These are phyloP conservation scores for Pseudogymnoascus sp. DNA, from an alignment of 2,329 filamentous ascomycete genomes.

Conservation along the genomic window DNA sequence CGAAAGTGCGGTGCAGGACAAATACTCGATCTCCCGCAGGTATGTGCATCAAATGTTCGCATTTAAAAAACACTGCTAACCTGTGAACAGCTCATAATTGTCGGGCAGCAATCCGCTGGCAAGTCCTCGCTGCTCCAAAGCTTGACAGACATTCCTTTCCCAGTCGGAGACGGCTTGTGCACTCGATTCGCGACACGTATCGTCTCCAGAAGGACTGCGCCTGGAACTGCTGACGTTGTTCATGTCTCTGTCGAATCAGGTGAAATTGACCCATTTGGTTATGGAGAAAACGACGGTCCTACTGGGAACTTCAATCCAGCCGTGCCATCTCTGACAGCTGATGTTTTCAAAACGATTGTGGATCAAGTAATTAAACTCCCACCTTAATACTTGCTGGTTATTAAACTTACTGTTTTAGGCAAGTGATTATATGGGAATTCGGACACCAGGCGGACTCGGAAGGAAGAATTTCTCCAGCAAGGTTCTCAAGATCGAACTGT, in stretches of 20 bases:
- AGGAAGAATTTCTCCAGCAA: slow-evolving; percentile 29
- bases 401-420: slow-evolving; percentile 11
- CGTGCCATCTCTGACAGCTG: no score
- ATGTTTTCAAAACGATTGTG: no score
- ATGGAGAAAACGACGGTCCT: no score
- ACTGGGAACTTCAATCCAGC: no score
- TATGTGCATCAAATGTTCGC: no score
- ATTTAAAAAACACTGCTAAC: no score
- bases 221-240: slow-evolving; percentile 24
- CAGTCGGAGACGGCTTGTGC: slow-evolving; percentile 27
- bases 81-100: slow-evolving; percentile 29
- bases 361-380: no score
- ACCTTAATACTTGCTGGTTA: no score
- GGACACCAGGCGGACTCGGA: no score
- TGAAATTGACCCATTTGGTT: no score
- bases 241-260: slow-evolving; percentile 26
- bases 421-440: slow-evolving; percentile 28
- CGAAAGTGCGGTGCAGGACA: no score
- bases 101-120: slow-evolving; percentile 32
- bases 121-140: slow-evolving; percentile 34
- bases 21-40: no score
- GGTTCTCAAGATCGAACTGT: slow-evolving; percentile 33
- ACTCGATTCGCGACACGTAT: slow-evolving; percentile 35
- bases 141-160: slow-evolving; percentile 34
- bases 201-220: slow-evolving; percentile 28